Conservation (phyloP, 1,284 basidiomycete species). For the Irpex lacteus region DNA sequence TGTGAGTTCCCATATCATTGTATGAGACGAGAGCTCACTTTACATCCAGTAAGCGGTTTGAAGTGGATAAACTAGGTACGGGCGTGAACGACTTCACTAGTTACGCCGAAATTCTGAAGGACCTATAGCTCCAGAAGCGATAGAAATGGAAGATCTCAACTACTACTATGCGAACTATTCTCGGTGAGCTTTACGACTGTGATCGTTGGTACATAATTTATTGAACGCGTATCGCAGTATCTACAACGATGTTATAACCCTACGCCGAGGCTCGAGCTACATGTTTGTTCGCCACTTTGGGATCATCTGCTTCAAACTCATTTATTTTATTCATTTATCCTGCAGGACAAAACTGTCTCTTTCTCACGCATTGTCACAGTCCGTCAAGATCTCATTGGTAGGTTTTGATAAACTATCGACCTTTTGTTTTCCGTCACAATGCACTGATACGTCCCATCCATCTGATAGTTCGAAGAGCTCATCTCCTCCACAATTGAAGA, state of each 20-base stretch:
- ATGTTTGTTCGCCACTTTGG: constrained; percentile 59
- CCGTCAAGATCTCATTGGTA: constrained; percentile 93
- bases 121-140: constrained; percentile 65
- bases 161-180: constrained; percentile 98
- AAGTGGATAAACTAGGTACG: constrained; percentile 83
- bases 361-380: constrained; percentile 93
- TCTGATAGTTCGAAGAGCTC: constrained; percentile 78
- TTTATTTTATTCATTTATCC: constrained; percentile 12
- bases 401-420: constrained; percentile 17
- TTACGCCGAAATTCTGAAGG: background rate
- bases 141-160: constrained; percentile 96
- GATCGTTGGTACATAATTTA: constrained; percentile 1
- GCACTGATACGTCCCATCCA: background rate
- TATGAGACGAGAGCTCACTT: constrained; percentile 11
- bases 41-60: constrained; percentile 78
- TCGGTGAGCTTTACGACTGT: constrained; percentile 50
- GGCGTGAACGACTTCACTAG: background rate
- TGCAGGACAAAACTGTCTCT: constrained; percentile 91
- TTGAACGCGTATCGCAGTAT: constrained; percentile 52
- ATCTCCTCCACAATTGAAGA: constrained; percentile 94
- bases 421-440: background rate
- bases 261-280: constrained; percentile 92
- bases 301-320: constrained; percentile 13
- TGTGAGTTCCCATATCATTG: constrained; percentile 53
- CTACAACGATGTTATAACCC: constrained; percentile 97